A percentile compares a stretch with the other conserved stretches of the same genome.
These are phyloP conservation scores for Tricholoma sp. DNA, from an alignment of 768 basidiomycete species.

Conservation along the genomic window DNA sequence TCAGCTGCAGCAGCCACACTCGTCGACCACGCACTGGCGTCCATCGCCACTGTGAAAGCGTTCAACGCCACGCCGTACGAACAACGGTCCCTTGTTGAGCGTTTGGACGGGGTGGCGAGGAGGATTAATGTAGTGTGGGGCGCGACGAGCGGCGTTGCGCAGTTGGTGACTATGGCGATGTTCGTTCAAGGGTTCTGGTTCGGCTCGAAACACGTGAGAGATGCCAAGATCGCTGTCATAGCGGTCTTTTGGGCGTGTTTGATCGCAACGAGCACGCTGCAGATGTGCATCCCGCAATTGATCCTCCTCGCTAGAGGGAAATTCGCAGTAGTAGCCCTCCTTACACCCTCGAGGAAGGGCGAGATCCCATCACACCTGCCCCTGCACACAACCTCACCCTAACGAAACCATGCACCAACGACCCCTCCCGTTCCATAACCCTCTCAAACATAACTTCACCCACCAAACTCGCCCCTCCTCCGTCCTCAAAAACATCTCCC, in stretches of 20 bases:
- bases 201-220: constrained; percentile 77
- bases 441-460: no score
- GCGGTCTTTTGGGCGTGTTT: constrained; percentile 92
- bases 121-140: constrained; percentile 74
- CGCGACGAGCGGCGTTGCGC: constrained; percentile 55
- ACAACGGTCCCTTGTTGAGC: constrained; percentile 36
- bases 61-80: constrained; percentile 69
- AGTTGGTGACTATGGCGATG: constrained; percentile 85
- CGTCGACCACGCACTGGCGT: constrained; percentile 68
- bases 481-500: no score
- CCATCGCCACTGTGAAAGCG: constrained; percentile 88
- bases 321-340: no score
- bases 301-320: no score
- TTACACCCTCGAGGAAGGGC: no score
- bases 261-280: constrained; percentile 82
- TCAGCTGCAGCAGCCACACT: constrained; percentile 72
- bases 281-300: constrained; percentile 80
- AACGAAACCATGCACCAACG: no score
- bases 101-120: constrained; percentile 42
- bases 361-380: no score
- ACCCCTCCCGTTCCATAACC: no score
- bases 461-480: no score
- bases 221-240: constrained; percentile 60
- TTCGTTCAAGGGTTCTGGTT: constrained; percentile 99
- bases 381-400: no score